Evolutionary conservation across 106 monocot species (phyloP), one percentile per base, ranked within the genome.

Genomic region (Platanthera guangdongensis): DNA sequence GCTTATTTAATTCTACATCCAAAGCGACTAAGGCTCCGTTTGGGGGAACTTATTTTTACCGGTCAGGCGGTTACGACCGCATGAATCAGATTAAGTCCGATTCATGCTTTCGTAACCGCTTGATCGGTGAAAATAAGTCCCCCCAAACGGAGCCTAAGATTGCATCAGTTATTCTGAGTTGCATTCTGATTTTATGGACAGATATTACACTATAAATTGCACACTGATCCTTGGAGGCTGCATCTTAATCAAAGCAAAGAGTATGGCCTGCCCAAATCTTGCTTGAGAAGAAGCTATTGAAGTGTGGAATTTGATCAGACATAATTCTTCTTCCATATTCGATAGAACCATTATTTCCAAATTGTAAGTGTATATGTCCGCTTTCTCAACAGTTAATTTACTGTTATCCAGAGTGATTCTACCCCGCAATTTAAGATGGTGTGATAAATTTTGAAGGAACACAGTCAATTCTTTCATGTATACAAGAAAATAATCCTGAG

Each of bases 141-240:
- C n/a, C n/a, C n/a, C n/a, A n/a, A n/a, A n/a, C n/a, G n/a, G n/a
- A n/a, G n/a, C n/a, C n/a, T n/a, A n/a, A 16, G 6, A 19, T 28
- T 65, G 7, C 30, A 65, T 19, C 18, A 6, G 15, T 4, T 69
- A 13, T 7, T 68, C 12, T 68, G 68, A 68, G 7, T 18, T 71
- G 71, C 10, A 22, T 70, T 70, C 12, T 67, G 30, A 13, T 72
- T 25, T 3, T 68, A 19, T 67, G 28, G 9, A 68, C 77, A 84
- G 84, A 50, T 80, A 48, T 60, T 84, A 57, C 84, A 77, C 77
- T 81, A 80, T 52, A 84, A 81, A 74, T 64, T 84, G 49, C 80
- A 84, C 49, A 84, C 77, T 80, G 84, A 84, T 47, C 80, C 84
- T 22, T 84, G 84, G 84, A 77, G 84, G 74, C 45, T n/a, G 52